Evolutionary conservation across 2,329 filamentous ascomycete species (phyloP).

Genomic region (Daldinia sp.): DNA sequence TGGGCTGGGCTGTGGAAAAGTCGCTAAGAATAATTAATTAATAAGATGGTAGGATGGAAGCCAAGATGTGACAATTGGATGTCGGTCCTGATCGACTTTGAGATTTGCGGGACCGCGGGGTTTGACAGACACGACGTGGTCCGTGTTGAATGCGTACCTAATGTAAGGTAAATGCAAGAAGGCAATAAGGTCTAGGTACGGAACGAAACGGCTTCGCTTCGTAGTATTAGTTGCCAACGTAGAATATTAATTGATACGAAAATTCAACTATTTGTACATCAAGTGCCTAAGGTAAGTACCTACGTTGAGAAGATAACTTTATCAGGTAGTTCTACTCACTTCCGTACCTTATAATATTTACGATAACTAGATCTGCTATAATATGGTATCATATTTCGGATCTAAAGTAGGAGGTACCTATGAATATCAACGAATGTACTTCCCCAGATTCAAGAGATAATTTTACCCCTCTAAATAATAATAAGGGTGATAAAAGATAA

Average conservation of each 20-base stretch:
- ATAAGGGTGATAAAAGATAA: not conserved
- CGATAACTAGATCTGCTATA: too few relatives aligned
- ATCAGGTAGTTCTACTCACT: too few relatives aligned
- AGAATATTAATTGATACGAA: constrained; percentile 12
- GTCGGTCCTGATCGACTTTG: constrained; percentile 30
- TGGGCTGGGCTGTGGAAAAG: constrained; percentile 4
- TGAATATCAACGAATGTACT: not conserved
- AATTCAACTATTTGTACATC: not conserved
- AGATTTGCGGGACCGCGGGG: constrained; percentile 41
- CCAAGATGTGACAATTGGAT: constrained; percentile 25
- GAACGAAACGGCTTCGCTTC: constrained; percentile 21
- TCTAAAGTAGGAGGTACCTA: too few relatives aligned
- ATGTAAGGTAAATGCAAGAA: not conserved
- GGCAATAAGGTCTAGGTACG: constrained; percentile 12
- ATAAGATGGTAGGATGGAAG: constrained; percentile 21
- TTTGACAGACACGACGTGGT: constrained; percentile 40
- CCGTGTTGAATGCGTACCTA: constrained; percentile 11
- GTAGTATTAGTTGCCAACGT: constrained; percentile 29
- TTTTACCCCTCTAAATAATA: not conserved
- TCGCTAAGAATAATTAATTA: constrained; percentile 29
- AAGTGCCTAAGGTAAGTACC: not conserved
- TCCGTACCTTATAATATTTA: too few relatives aligned
- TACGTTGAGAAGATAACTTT: too few relatives aligned
- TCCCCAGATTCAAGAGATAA: not conserved
- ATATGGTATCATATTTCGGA: too few relatives aligned